Evolutionary conservation across 108 stramenopile genomes (phyloP), one percentile per base, ranked within the genome.

Genomic region (Heterococcus sp.): DNA sequence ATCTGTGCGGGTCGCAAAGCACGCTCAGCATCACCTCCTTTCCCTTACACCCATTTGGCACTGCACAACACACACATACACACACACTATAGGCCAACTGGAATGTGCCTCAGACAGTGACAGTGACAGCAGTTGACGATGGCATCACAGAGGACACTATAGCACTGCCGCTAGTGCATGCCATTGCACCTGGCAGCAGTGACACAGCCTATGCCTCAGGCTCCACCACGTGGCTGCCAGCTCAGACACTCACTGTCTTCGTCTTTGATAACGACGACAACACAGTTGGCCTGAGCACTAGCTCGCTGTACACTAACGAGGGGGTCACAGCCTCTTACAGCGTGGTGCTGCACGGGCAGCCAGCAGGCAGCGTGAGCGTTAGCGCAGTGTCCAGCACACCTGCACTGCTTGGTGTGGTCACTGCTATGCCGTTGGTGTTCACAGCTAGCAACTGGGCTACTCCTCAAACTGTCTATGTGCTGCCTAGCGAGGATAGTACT

Each of bases 261-360:
- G 68, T 69, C 36, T 80, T 73, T 38, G 79, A 80, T 66, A 80
- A 80, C 40, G 79, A 80, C 71, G 79, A 80, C 58, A 71, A 71
- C 27, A 72, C 65, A 11, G 31, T 80, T 28, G n/a, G 58, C 2
- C 2, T 80, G 64, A 73, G 72, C 32, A 14, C 37, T 37, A 38
- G 72, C 1, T 46, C 68, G 3, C 2, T 80, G 34, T 80, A 80
- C 79, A 32, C 73, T 5, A 66, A 80, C 33, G 79, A 80, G 70
- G 64, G 38, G 1, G 79, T 32, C n/a, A 3, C 3, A 2, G 28
- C 27, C 1, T 32, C 64, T 5, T 80, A 80, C 79, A 74, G 65
- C 2, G 79, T 80, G 31, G 68, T 33, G 37, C 79, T 80, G 35
- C 64, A 38, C 38, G 79, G 71, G 35, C 32, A 32, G 31, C 79